phyloP scores from a whole-genome alignment of 805 yeast genomes.

The Cyberlindnera misumaiensis region DNA sequence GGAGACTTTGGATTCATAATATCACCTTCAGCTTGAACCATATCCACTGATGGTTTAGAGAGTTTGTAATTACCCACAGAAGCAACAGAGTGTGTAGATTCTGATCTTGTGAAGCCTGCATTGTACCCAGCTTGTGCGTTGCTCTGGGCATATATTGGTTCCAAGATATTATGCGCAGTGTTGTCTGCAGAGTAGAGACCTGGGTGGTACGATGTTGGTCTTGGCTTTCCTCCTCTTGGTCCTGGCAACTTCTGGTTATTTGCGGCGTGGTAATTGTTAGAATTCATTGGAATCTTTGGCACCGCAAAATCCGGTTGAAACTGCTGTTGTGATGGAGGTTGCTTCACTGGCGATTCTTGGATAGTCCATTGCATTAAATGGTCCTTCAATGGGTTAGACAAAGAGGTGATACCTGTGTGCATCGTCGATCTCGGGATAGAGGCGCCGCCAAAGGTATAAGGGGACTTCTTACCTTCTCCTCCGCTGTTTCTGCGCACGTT shows the following conservation, averaged over 20 bases:
- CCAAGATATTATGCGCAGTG: constrained; percentile 2
- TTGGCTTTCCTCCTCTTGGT: constrained; percentile 50
- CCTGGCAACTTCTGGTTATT: constrained; percentile 29
- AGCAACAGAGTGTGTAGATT: constrained; percentile 34
- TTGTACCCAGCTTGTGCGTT: too few relatives aligned
- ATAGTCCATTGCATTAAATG: constrained; percentile 13
- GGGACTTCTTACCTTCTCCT: constrained; percentile 9
- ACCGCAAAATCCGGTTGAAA: constrained; percentile 8
- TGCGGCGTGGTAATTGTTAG: constrained; percentile 12
- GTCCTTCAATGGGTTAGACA: constrained; percentile 4
- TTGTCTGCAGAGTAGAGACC: constrained; percentile 30
- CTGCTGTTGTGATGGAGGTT: constrained; percentile 1
- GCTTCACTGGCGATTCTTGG: constrained; percentile 21
- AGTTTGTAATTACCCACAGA: constrained; percentile 26
- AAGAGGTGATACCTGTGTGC: constrained; percentile 23
- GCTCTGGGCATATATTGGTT: constrained; percentile 8
- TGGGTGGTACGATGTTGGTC: constrained; percentile 85
- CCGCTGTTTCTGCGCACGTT: constrained; percentile 7
- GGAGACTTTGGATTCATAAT: constrained; percentile 28
- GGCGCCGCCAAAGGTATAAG: neutral
- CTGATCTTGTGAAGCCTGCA: constrained; percentile 27
- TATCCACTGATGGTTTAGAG: constrained; percentile 29
- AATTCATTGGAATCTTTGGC: constrained; percentile 20
- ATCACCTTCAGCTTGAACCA: constrained; percentile 30
- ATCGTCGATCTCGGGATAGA: constrained; percentile 30